Evolutionary conservation across 805 yeast species (phyloP), one percentile per base, ranked within the genome.

Genomic region (Torulaspora indica): DNA sequence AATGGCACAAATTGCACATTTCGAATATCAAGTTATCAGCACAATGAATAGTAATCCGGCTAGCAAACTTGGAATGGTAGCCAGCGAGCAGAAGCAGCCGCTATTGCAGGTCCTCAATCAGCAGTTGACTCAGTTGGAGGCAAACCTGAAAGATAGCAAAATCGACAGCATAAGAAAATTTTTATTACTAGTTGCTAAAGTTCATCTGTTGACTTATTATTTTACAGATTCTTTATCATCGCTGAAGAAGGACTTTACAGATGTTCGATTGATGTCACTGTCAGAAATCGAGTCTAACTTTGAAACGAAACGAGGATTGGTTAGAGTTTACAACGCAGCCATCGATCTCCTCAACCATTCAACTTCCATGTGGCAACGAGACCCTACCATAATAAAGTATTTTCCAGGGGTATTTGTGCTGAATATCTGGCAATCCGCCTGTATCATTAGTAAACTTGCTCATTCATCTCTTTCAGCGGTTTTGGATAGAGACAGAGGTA

Each of bases 341-440:
- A 69, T 86, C 31, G 76, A 82, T 2, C 68, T 89, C 12, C 68
- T 91, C 40, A 73, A 73, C 28, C 95, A 86, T 63, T 79, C 85
- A 18, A 74, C 77, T 40, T 59, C 72, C 14, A 78, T 88, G 49
- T 81, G 82, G 48, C 68, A 72, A 17, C 69, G 75, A 23, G 79
- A 83, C 56, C 74, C 76, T 35, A 71, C 70, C 27, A 83, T 87
- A 56, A 77, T 90, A 58, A 78, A 75, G 54, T 87, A 84, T 57
- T 72, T 91, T 36, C 98, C 98, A 0, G 85, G 85, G 40, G 88
- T 86, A 1, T 82, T 85, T 59, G 78, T 89, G 1, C 71, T 88
- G 49, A 80, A 83, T 38, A 77, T 90, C 23, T 89, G 98, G 96
- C 98, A 93, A 64, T 85, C 96, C 1, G 80, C 95, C 1, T 84